Evolutionary conservation across 2,329 filamentous ascomycete genomes (phyloP), one percentile per base, ranked within the genome.

Genomic region (Fonsecaea multimorphosa): DNA sequence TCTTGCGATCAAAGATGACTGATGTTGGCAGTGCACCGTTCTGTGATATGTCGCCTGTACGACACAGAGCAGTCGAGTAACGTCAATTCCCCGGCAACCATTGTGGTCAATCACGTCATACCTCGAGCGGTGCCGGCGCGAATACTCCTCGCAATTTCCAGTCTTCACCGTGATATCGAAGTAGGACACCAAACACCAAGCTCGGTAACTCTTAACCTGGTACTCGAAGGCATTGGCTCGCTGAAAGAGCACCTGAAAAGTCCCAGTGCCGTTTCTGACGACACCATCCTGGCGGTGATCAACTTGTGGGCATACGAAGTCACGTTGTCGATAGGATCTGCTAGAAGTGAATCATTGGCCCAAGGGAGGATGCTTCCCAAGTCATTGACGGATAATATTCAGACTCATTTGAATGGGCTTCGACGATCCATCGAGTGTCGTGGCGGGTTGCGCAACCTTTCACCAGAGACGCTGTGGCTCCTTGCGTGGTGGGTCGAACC

Each of bases 231-330:
- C 36, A 61, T 65, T n/a, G 14, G 44, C 24, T 31, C 49, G 32
- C 63, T 65, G 24, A 59, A 65, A 49, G 52, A 65, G 31, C 58
- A 61, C 19, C 52, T 65, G n/a, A 38, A 58, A 32, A 51, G 24
- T 8, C 52, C 58, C 16, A 44, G 52, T 40, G 58, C 32, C 16
- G 32, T 65, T 8, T 52, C 40, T 32, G 63, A 61, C 16, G 58
- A 65, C 38, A 57, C 32, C 12, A 61, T 65, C 19, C 32, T 65
- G 16, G 46, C 63, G 11, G 58, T 65, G 53, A 44, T 55, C 53
- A 44, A 31, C 19, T 40, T 65, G 22, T 65, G 63, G 63, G 44
- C 29, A 19, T 65, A 65, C 29, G 63, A 65, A 44, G 63, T 54
- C n/a, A 55, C 54, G 32, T 52, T 65, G 27, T 32, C 31, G 22